Evolutionary conservation across 306 rosid species (phyloP), one percentile per base, ranked within the genome.

Genomic region (apple (Malus domestica)): DNA sequence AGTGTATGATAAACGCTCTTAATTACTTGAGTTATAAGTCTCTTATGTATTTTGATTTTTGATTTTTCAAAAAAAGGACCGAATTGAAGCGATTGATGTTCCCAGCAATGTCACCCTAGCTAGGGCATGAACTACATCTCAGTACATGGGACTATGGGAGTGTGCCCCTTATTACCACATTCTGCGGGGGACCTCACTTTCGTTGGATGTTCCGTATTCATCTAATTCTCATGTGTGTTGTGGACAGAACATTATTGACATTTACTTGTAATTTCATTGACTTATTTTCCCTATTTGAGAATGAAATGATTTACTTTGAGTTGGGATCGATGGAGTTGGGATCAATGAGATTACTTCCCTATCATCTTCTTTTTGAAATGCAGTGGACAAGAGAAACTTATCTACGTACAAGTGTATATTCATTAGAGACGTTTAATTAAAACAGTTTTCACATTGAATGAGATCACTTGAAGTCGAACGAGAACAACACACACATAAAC

Each of bases 111-210:
- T 35, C 46, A 13, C 70, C 29, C 49, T 35, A 2, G 70, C 49
- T 13, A 66, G 15, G 70, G 46, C 49, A 19, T 35, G 60, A 29
- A 69, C 13, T 45, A 13, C 32, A 33, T 30, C 29, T 30, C 20
- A 35, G 49, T 27, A 20, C 42, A 51, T 33, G 33, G 25, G 20
- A 44, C n/a, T 64, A 51, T 33, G 33, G 38, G 20, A 27, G 32
- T 64, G 49, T 52, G 30, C 13, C 68, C 68, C 65, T 60, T 6
- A 9, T 60, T 6, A 9, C 64, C 52, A 65, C 65, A 32, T 22
- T 75, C 27, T 22, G 70, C 57, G 46, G 79, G 72, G 79, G 35
- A 49, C 51, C 22, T 51, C 35, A 30, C 62, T 75, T n/a, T 45
- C 22, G 49, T 55, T 33, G 3, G 32, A 51, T 51, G 62, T 42